Conservation (phyloP, 78 protist species). For the Chrysochromulina parva region DNA sequence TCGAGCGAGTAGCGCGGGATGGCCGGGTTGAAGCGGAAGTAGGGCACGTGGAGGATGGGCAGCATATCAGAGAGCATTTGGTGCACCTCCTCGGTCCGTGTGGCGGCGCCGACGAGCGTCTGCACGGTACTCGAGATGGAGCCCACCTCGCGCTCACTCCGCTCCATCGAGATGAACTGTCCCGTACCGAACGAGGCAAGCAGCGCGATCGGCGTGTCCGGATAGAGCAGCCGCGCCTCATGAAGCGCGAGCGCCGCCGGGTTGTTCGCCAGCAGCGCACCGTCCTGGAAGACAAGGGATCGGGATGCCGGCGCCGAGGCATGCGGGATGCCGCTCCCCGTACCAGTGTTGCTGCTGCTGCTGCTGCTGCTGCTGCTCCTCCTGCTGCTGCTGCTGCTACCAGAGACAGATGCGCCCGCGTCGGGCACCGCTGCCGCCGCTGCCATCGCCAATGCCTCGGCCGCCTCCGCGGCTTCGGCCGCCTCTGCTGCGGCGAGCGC, state of each 20-base stretch:
- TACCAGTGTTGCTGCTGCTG: too few relatives aligned
- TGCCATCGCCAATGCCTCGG: too few relatives aligned
- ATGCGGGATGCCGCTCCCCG: too few relatives aligned
- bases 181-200: conserved; percentile 6
- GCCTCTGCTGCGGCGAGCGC: too few relatives aligned
- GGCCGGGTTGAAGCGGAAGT: background rate
- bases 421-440: too few relatives aligned
- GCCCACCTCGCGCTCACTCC: background rate
- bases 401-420: too few relatives aligned
- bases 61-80: background rate
- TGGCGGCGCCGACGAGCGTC: background rate
- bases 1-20: background rate
- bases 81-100: background rate
- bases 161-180: too few relatives aligned
- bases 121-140: background rate
- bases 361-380: too few relatives aligned
- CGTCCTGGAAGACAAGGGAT: background rate
- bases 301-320: background rate
- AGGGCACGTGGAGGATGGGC: background rate
- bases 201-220: background rate
- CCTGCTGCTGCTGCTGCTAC: too few relatives aligned
- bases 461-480: too few relatives aligned
- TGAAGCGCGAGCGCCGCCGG: conserved; percentile 4
- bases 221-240: background rate
- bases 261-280: background rate